Evolutionary conservation across 2,329 filamentous ascomycete species (phyloP).

Genomic region (Paraconiothyrium brasiliense): DNA sequence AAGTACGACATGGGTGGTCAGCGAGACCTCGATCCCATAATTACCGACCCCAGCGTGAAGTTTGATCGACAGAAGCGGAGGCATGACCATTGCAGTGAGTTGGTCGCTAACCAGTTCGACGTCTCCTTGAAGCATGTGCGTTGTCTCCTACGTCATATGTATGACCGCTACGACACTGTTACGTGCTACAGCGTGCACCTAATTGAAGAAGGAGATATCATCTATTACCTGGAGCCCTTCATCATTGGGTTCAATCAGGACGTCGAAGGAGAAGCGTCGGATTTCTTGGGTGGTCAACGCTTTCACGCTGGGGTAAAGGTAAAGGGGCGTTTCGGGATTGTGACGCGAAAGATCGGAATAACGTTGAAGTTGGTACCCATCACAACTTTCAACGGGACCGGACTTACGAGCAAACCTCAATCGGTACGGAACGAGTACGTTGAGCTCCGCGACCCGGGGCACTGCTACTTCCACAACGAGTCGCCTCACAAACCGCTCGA

Average conservation of each 20-base stretch:
- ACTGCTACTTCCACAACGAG: background rate
- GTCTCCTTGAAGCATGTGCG: slow-evolving; percentile 11
- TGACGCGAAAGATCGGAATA: slow-evolving; percentile 14
- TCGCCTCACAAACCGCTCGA: slow-evolving; percentile 16
- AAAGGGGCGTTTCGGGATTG: slow-evolving; percentile 26
- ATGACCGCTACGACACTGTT: slow-evolving; percentile 17
- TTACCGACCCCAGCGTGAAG: background rate
- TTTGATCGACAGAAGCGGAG: background rate
- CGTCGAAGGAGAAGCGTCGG: background rate
- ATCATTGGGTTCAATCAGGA: slow-evolving; percentile 4
- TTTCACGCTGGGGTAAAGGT: slow-evolving; percentile 10
- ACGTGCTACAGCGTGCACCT: slow-evolving; percentile 20
- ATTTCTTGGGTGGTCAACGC: slow-evolving; percentile 1
- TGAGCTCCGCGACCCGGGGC: background rate
- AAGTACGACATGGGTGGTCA: background rate
- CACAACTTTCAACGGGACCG: slow-evolving; percentile 17
- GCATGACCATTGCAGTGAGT: background rate
- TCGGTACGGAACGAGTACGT: slow-evolving; percentile 22
- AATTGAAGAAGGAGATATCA: slow-evolving; percentile 19
- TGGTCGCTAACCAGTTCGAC: slow-evolving; percentile 18
- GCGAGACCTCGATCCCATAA: background rate
- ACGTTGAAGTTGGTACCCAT: slow-evolving; percentile 18
- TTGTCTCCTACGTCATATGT: slow-evolving; percentile 19
- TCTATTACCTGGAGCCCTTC: slow-evolving; percentile 24
- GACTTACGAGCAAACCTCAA: slow-evolving; percentile 16